phyloP scores from a whole-genome alignment of 345 rosid genomes.

The Kernera saxatilis region DNA sequence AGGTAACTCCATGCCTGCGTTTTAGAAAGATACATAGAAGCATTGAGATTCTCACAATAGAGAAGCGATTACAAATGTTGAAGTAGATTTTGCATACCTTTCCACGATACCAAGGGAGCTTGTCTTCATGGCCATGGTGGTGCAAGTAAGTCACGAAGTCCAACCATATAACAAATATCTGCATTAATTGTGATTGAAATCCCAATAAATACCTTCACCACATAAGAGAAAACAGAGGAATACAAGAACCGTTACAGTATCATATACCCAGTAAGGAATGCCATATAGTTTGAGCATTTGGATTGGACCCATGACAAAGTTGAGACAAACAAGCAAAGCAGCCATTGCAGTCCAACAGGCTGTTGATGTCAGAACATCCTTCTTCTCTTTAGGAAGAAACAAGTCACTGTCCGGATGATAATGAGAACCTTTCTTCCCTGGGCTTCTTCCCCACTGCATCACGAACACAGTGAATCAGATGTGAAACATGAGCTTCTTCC shows the following conservation, averaged over 20 bases:
- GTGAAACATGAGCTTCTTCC: background rate
- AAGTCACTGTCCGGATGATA: constrained; percentile 69
- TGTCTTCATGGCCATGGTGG: constrained; percentile 78
- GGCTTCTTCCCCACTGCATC: constrained; percentile 67
- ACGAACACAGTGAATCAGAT: constrained; percentile 42
- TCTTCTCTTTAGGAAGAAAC: constrained; percentile 63
- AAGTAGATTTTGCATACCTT: constrained; percentile 30
- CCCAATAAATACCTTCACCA: background rate
- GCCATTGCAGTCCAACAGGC: constrained; percentile 68
- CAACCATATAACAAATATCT: constrained; percentile 75
- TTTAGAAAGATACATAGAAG: background rate
- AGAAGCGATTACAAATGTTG: background rate
- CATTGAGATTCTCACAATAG: background rate
- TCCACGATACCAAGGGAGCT: constrained; percentile 90
- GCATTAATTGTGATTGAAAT: constrained; percentile 8
- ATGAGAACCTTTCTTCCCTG: constrained; percentile 87
- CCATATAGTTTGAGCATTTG: constrained; percentile 66
- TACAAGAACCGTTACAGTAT: background rate
- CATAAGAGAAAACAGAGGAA: background rate
- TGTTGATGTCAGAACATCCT: constrained; percentile 65
- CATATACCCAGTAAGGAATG: constrained; percentile 54
- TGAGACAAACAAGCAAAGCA: constrained; percentile 43
- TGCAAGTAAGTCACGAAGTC: constrained; percentile 79
- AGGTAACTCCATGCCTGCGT: constrained; percentile 80
- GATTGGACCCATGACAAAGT: constrained; percentile 47